Percentiles rank a stretch among this genome's conserved stretches.
Conservation (phyloP, 2,329 filamentous ascomycete species). For the Neospermospora avenae region DNA sequence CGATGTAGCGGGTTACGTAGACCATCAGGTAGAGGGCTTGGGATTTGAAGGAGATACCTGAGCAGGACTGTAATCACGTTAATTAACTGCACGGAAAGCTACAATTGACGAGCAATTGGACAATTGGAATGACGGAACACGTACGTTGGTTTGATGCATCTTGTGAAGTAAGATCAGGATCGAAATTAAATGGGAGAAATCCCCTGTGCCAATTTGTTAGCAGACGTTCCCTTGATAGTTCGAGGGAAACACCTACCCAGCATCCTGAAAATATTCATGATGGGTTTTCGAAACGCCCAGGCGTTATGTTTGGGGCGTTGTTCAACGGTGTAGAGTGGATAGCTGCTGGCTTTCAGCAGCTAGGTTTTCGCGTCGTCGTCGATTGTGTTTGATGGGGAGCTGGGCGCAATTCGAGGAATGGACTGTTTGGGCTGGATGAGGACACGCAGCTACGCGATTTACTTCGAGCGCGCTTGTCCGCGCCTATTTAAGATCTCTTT, state of each 20-base stretch:
- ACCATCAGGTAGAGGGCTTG: constrained; percentile 93
- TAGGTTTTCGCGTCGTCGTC: constrained; percentile 6
- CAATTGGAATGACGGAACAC: constrained; percentile 32
- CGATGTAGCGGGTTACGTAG: constrained; percentile 90
- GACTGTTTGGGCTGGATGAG: constrained; percentile 16
- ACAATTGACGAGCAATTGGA: background rate
- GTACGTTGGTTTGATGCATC: constrained; percentile 88
- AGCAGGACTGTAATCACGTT: constrained; percentile 70
- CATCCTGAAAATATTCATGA: constrained; percentile 69
- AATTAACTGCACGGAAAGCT: constrained; percentile 17
- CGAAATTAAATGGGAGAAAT: constrained; percentile 91
- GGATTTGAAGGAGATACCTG: constrained; percentile 98
- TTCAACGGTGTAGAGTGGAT: constrained; percentile 8
- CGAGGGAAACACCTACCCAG: constrained; percentile 47
- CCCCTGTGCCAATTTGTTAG: constrained; percentile 52
- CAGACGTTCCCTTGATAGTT: background rate
- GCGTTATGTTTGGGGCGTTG: constrained; percentile 10
- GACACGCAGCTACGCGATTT: constrained; percentile 31
- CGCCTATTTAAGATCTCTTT: background rate
- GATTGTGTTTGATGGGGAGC: constrained; percentile 5
- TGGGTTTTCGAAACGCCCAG: constrained; percentile 32
- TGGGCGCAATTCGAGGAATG: background rate
- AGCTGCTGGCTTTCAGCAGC: constrained; percentile 18
- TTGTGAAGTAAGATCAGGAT: constrained; percentile 95
- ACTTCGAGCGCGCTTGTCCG: constrained; percentile 11